Evolutionary conservation across 768 basidiomycete species (phyloP).

Genomic region (Dioszegia hungarica): DNA sequence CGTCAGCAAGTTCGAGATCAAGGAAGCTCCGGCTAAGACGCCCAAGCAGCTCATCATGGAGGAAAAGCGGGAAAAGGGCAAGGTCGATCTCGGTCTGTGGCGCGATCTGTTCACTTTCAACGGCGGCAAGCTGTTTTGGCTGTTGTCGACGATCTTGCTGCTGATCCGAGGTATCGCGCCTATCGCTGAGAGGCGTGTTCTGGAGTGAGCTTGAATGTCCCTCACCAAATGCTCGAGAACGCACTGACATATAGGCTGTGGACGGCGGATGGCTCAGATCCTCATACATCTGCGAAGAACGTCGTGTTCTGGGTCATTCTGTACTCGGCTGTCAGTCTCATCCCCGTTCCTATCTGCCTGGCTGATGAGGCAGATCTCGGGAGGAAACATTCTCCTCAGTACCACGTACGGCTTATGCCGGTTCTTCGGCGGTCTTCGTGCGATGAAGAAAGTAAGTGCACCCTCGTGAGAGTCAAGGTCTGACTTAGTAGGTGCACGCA

Average conservation of each 20-base stretch:
- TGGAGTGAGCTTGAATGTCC: constrained; percentile 24
- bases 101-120: constrained; percentile 19
- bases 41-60: constrained; percentile 33
- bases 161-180: constrained; percentile 9
- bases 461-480: background rate
- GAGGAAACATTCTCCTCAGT: constrained; percentile 5
- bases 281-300: background rate
- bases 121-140: constrained; percentile 25
- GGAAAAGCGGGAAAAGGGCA: constrained; percentile 20
- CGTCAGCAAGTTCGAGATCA: constrained; percentile 13
- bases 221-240: too few relatives aligned
- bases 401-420: constrained; percentile 3
- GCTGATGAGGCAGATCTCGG: constrained; percentile 14
- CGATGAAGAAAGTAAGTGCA: constrained; percentile 18
- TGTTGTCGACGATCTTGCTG: constrained; percentile 6
- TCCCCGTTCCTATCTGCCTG: background rate
- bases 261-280: constrained; percentile 14
- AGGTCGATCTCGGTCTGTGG: constrained; percentile 23
- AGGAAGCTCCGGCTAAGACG: constrained; percentile 19
- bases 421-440: constrained; percentile 25
- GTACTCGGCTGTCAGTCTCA: constrained; percentile 21
- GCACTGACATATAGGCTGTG: too few relatives aligned
- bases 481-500: constrained; percentile 18
- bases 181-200: constrained; percentile 17
- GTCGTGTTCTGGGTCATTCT: constrained; percentile 24